Evolutionary conservation across 805 yeast genomes (phyloP).

Genomic region (Ogataea parapolymorpha): DNA sequence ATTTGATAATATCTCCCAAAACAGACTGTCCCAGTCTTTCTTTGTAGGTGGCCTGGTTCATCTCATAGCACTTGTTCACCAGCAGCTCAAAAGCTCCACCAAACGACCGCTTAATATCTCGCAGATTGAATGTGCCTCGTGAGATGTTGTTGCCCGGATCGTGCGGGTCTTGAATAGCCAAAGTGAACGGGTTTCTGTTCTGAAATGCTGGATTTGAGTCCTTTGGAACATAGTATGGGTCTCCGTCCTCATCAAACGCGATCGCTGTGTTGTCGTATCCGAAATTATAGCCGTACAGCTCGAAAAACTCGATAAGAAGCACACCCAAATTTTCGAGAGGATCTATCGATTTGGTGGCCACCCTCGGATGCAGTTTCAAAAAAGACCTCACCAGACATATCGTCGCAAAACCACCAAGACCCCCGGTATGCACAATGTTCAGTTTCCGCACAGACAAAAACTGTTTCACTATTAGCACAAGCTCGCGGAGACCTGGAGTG

Average conservation of each 20-base stretch:
- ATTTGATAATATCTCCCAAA: constrained; percentile 74
- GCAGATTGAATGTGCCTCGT: constrained; percentile 75
- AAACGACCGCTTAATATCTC: constrained; percentile 80
- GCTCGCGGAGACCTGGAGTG: constrained; percentile 77
- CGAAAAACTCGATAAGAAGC: constrained; percentile 85
- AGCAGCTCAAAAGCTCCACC: constrained; percentile 82
- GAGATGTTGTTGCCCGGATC: constrained; percentile 82
- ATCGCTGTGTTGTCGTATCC: constrained; percentile 79
- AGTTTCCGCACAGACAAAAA: constrained; percentile 73
- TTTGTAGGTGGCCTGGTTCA: constrained; percentile 63
- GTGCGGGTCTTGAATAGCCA: constrained; percentile 87
- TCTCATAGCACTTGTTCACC: constrained; percentile 69
- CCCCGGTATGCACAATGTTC: constrained; percentile 89
- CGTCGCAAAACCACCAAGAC: constrained; percentile 92
- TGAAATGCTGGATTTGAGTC: constrained; percentile 34
- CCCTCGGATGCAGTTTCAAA: constrained; percentile 72
- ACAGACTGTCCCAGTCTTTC: constrained; percentile 69
- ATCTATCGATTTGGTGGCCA: constrained; percentile 61
- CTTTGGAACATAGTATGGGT: constrained; percentile 60
- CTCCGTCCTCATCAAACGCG: constrained; percentile 52
- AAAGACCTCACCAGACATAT: constrained; percentile 83
- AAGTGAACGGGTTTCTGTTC: constrained; percentile 54
- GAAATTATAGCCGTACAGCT: constrained; percentile 84
- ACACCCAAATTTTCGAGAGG: constrained; percentile 80
- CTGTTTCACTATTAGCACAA: constrained; percentile 80